Base-by-base conservation (phyloP, 2,329 filamentous ascomycete genomes). In the Microsporum ferrugineum region DNA sequence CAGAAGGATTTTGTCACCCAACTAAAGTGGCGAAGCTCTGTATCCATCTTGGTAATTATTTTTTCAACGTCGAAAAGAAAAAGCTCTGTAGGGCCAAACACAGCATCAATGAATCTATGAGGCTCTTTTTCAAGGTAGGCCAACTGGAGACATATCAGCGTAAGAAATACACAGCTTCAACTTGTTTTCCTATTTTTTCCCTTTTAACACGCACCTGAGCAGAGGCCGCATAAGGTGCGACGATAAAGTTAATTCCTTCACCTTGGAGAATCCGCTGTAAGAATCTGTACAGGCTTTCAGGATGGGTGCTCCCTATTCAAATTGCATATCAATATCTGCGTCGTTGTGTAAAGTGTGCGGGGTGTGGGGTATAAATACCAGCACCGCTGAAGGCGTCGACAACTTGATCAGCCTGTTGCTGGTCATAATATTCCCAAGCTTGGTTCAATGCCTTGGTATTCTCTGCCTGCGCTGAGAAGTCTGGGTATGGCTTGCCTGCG, bases 381-480 rank as follows among this genome's bases (percentile, higher is more conserved):
- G 87, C 87, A 71, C 86, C 86, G 64, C 91, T 91, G 76, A 97
- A 97, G n/a, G 87, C 86, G 61, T 82, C 79, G 5, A 97, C 92
- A 14, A 94, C 91, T 66, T 88, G 82, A 65, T 88, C 84, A 12
- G 91, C 89, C 68, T 89, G 81, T 60, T 89, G 85, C 65, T 86
- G 83, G 69, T 91, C 88, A 75, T 99, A 99, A 55, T 95, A 77
- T 2, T 84, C 82, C 92, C 94, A 99, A 2, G 92, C 94, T 62
- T 86, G 79, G 66, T 88, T 83, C 58, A 89, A 90, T 66, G 86
- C 85, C 57, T 82, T 82, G 31, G 83, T 84, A 53, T 83, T 82
- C 66, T 84, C 81, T 60, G 87, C 80, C 29, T 85, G 79, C 63
- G 86, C 80, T 36, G 72, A 72, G 63, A 81, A 79, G 8, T 78